phyloP scores from a whole-genome alignment of 2,329 filamentous ascomycete species.

The Arthrobotrys iridis region DNA sequence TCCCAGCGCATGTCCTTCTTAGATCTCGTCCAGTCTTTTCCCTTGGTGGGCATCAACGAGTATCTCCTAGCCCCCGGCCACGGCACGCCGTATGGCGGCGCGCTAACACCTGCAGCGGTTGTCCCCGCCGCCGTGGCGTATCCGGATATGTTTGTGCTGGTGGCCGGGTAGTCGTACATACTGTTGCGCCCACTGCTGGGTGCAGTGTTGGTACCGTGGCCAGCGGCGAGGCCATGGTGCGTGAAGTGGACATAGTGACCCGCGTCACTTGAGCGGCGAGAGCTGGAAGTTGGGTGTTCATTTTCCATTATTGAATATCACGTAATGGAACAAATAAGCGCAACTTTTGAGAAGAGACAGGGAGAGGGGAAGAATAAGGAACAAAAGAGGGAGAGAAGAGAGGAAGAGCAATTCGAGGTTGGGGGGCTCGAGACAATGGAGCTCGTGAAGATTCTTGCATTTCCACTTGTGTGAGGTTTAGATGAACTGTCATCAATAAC shows the following conservation, averaged over 20 bases:
- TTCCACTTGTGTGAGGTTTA: constrained; percentile 10
- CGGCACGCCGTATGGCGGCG: not conserved
- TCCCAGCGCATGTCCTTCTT: constrained; percentile 54
- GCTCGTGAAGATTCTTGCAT: constrained; percentile 4
- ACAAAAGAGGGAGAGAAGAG: not conserved
- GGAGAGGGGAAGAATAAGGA: not conserved
- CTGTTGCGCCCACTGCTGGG: constrained; percentile 42
- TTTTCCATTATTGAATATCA: constrained; percentile 28
- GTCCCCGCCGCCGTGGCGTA: not conserved
- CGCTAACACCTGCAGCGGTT: not conserved
- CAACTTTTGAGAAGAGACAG: not conserved
- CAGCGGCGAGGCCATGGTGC: constrained; percentile 25
- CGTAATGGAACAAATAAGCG: not conserved
- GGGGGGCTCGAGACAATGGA: constrained; percentile 12
- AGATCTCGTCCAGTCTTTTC: constrained; percentile 47
- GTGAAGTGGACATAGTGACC: constrained; percentile 46
- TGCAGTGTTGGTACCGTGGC: constrained; percentile 15
- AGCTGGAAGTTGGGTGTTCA: constrained; percentile 21
- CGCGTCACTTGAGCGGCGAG: constrained; percentile 38
- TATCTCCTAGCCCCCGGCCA: constrained; percentile 27
- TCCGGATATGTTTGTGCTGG: constrained; percentile 28
- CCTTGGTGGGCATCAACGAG: constrained; percentile 52
- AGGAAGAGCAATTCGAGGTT: not conserved
- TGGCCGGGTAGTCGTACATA: constrained; percentile 36
- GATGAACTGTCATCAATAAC: not conserved